Conservation (phyloP, 768 basidiomycete species). For the Amanita thiersii region DNA sequence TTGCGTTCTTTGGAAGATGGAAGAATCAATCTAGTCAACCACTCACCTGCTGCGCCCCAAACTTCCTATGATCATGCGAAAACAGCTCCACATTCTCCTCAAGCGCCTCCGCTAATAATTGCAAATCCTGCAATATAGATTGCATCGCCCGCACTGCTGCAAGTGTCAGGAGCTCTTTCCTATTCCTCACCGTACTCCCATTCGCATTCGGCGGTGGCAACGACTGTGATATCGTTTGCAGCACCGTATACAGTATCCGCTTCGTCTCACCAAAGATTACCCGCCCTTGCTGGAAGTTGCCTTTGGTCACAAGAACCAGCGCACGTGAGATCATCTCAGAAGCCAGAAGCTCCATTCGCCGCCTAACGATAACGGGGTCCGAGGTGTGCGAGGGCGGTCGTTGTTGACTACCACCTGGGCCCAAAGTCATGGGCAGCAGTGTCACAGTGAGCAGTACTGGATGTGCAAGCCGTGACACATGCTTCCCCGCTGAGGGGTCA, state of each 20-base stretch:
- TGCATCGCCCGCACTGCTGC: conserved; percentile 74
- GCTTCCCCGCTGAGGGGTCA: conserved; percentile 79
- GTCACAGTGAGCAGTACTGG: conserved; percentile 95
- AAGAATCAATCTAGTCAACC: too few species aligned
- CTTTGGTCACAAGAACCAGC: conserved; percentile 83
- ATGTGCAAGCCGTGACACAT: conserved; percentile 82
- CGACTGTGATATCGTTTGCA: conserved; percentile 73
- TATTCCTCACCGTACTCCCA: conserved; percentile 52
- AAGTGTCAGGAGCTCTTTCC: conserved; percentile 71
- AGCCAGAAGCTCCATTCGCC: conserved; percentile 93
- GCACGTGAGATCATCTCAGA: conserved; percentile 97
- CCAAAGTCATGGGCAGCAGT: conserved; percentile 52
- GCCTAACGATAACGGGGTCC: conserved; percentile 84
- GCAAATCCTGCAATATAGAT: conserved; percentile 81
- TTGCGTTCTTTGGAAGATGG: too few species aligned
- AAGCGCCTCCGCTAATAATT: conserved; percentile 76
- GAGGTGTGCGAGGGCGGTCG: conserved; percentile 45
- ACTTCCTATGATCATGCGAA: conserved; percentile 89
- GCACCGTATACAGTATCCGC: conserved; percentile 84
- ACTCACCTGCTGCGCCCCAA: conserved; percentile 91
- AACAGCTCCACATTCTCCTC: conserved; percentile 90
- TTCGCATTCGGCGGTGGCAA: conserved; percentile 49
- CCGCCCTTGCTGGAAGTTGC: conserved; percentile 86
- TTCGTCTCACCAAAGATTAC: conserved; percentile 88
- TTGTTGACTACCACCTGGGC: conserved; percentile 5